A percentile compares a stretch with the other conserved stretches of the same genome.
Evolutionary conservation across 2,329 filamentous ascomycete species (phyloP).

Genomic region (Cercospora sp.): DNA sequence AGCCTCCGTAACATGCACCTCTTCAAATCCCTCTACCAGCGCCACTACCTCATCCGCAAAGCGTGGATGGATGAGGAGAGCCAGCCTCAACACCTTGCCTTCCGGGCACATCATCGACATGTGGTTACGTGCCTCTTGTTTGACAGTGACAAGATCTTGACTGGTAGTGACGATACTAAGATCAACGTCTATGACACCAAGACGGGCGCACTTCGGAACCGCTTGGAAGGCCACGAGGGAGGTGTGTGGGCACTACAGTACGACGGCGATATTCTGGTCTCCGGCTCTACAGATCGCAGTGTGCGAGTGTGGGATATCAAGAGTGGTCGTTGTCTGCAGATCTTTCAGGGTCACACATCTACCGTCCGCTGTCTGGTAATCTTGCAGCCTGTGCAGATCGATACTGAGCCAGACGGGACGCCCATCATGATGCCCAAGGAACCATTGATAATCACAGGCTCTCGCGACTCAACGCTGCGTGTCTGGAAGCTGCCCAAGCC

Average conservation of each 20-base stretch:
- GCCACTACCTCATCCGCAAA: constrained; percentile 84
- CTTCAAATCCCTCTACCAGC: constrained; percentile 93
- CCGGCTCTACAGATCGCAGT: constrained; percentile 91
- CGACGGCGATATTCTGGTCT: constrained; percentile 90
- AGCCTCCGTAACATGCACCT: constrained; percentile 82
- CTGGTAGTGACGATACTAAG: constrained; percentile 93
- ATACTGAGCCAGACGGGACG: constrained; percentile 68
- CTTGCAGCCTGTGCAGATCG: constrained; percentile 78
- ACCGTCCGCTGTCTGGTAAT: constrained; percentile 96
- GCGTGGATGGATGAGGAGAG: constrained; percentile 85
- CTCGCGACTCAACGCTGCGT: constrained; percentile 86
- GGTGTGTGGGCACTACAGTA: constrained; percentile 98
- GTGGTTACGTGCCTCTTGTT: constrained; percentile 98
- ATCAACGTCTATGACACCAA: constrained; percentile 99
- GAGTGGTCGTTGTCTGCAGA: constrained; percentile 85
- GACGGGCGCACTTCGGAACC: constrained; percentile 79
- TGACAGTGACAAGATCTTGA: constrained; percentile 96
- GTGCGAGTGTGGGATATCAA: constrained; percentile 99
- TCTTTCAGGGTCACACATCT: constrained; percentile 96
- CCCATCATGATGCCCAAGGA: constrained; percentile 89
- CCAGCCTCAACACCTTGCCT: constrained; percentile 87
- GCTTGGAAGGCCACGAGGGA: constrained; percentile 89
- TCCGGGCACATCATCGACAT: constrained; percentile 92
- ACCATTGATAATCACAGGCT: constrained; percentile 95
- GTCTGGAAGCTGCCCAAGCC: constrained; percentile 91